phyloP scores from a whole-genome alignment of 2,329 filamentous ascomycete genomes.

The Leptographium wingfieldii region DNA sequence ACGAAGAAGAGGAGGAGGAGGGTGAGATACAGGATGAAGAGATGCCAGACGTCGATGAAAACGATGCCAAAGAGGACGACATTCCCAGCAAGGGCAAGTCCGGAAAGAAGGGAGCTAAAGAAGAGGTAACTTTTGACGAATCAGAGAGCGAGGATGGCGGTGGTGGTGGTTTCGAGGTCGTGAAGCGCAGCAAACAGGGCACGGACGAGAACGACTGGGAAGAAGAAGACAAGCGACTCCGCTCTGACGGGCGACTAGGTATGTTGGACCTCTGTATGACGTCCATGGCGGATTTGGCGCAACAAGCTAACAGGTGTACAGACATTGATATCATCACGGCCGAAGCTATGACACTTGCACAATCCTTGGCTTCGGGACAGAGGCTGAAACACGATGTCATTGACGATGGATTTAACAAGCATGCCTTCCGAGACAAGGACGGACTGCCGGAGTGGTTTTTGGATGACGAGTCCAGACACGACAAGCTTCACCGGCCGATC shows the following conservation, averaged over 20 bases:
- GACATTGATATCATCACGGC: conserved; percentile 99
- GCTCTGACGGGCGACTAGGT: conserved; percentile 51
- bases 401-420: conserved; percentile 90
- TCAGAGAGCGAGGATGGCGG: conserved; percentile 20
- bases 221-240: conserved; percentile 46
- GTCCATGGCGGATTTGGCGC: not conserved
- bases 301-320: conserved; percentile 18
- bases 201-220: conserved; percentile 44
- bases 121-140: conserved; percentile 7
- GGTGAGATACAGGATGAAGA: not conserved
- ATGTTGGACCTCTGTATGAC: conserved; percentile 8
- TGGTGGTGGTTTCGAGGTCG: conserved; percentile 44
- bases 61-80: not conserved
- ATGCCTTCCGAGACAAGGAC: conserved; percentile 78
- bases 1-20: not conserved
- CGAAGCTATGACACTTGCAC: conserved; percentile 95
- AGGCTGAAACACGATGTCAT: conserved; percentile 67
- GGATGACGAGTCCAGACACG: conserved; percentile 79
- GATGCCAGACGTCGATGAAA: not conserved
- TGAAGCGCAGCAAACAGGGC: conserved; percentile 29
- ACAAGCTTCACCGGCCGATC: conserved; percentile 77
- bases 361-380: conserved; percentile 77
- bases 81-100: not conserved
- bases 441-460: conserved; percentile 96
- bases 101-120: not conserved